Evolutionary conservation across 148 eudicot species (phyloP), one percentile per base, ranked within the genome.

Genomic region (Selenicereus undatus): DNA sequence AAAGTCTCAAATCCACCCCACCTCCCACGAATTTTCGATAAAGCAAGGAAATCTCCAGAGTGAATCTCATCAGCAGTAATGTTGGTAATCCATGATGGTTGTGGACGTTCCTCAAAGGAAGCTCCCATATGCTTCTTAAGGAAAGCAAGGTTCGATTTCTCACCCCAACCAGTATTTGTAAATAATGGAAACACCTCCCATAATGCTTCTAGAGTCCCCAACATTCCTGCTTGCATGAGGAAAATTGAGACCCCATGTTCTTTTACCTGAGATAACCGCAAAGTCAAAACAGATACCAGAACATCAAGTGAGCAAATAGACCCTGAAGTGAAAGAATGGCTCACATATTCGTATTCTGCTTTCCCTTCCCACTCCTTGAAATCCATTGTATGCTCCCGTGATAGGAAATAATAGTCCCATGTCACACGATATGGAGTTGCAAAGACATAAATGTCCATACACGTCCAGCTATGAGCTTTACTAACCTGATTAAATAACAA

Each of bases 1-100:
- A 97, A 74, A 54, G 93, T 92, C 95, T 97, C 98, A 89, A 96
- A 97, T 74, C 88, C 99, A 81, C 98, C 99, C 98, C 98, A 94
- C 13, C 90, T 88, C 5, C 99, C 99, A 60, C 99, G 92, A 32
- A 97, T 94, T 86, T 94, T 97, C 6, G 99, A 97, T 86, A 97
- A 81, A 62, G 92, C 99, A 76, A 97, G 93, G 62, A 97, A 90
- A 85, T 97, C 99, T 78, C 99, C 99, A 64, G 99, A 92, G 58
- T 92, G 94, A 43, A 97, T 94, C 65, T 92, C 98, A 76, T 91
- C 92, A 80, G 83, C 66, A 35, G 86, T 90, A 81, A 97, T 66
- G 73, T 94, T 94, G 77, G 97, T 92, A 71, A 90, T 80, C 99
- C 99, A 97, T 56, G 58, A 52, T 0, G 99, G 98, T 80, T 92